Percentiles rank a stretch among this genome's conserved stretches.
Conservation (phyloP, 768 basidiomycete genomes). For the Lepiota venenata region DNA sequence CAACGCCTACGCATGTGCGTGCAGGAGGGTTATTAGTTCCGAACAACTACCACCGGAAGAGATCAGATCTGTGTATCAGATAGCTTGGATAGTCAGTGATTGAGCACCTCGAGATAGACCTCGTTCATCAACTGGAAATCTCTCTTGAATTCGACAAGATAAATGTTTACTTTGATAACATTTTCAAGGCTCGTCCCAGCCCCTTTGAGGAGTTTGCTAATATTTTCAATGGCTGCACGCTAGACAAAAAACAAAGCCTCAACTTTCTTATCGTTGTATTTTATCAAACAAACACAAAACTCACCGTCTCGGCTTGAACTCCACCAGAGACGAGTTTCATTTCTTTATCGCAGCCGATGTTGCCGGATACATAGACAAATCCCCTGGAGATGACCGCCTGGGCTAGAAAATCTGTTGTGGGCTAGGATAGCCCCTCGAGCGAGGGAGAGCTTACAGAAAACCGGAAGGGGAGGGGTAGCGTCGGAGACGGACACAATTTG, state of each 20-base stretch:
- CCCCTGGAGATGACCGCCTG: constrained; percentile 34
- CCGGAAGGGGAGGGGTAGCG: constrained; percentile 31
- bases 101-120: constrained; percentile 30
- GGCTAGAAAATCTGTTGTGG: constrained; percentile 18
- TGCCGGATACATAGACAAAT: constrained; percentile 15
- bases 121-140: constrained; percentile 39
- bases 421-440: not conserved
- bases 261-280: not conserved
- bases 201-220: constrained; percentile 36
- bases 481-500: constrained; percentile 26
- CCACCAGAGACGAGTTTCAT: constrained; percentile 15
- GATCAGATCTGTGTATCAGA: not conserved
- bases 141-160: constrained; percentile 32
- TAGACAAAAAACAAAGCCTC: constrained; percentile 12
- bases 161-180: constrained; percentile 40
- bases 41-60: constrained; percentile 38
- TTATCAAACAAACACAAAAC: not conserved
- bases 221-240: constrained; percentile 35
- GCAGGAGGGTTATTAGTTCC: constrained; percentile 43
- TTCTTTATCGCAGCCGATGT: constrained; percentile 14
- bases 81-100: not conserved
- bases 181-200: constrained; percentile 38
- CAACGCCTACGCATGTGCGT: constrained; percentile 57
- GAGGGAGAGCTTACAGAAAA: constrained; percentile 26
- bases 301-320: constrained; percentile 13